Evolutionary conservation across 2,329 filamentous ascomycete species (phyloP).

Genomic region (Ciborinia camelliae): DNA sequence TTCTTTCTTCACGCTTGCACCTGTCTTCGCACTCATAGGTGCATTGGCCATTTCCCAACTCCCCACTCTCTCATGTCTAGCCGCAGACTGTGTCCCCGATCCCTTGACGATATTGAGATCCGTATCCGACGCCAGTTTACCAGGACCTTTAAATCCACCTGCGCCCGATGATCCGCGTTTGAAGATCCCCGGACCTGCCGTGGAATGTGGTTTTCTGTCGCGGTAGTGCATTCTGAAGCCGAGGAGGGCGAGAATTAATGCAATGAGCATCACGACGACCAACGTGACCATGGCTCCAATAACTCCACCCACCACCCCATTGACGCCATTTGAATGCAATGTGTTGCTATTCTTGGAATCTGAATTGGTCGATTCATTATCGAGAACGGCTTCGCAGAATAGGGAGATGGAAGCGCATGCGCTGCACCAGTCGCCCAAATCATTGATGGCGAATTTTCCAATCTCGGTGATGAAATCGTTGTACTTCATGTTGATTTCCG

Average conservation of each 20-base stretch:
- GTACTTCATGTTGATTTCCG: slow-evolving; percentile 33
- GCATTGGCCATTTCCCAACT: slow-evolving; percentile 37
- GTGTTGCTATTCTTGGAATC: not conserved
- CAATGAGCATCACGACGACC: slow-evolving; percentile 22
- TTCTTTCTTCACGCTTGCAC: slow-evolving; percentile 27
- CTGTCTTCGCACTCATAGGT: slow-evolving; percentile 7
- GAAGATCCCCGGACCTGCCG: slow-evolving; percentile 19
- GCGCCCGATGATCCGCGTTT: slow-evolving; percentile 19
- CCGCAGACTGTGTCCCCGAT: slow-evolving; percentile 32
- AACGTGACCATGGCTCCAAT: slow-evolving; percentile 35
- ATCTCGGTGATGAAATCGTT: slow-evolving; percentile 33
- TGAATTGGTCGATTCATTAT: not conserved
- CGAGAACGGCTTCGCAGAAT: slow-evolving; percentile 31
- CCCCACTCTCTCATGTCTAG: slow-evolving; percentile 37
- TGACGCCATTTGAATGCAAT: not conserved
- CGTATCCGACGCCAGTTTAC: slow-evolving; percentile 34
- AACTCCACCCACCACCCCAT: slow-evolving; percentile 30
- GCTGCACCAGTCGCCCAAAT: slow-evolving; percentile 33
- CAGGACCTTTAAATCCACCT: slow-evolving; percentile 36
- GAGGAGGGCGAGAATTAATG: slow-evolving; percentile 23
- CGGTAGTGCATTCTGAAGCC: slow-evolving; percentile 31
- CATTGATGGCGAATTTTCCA: slow-evolving; percentile 26
- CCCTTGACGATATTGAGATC: slow-evolving; percentile 31
- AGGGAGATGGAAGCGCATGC: slow-evolving; percentile 27
- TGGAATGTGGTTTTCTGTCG: slow-evolving; percentile 7